Percentiles rank a stretch among this genome's conserved stretches.
These are phyloP conservation scores for Arachis monticola DNA, from an alignment of 331 rosid genomes.

Conservation along the genomic window DNA sequence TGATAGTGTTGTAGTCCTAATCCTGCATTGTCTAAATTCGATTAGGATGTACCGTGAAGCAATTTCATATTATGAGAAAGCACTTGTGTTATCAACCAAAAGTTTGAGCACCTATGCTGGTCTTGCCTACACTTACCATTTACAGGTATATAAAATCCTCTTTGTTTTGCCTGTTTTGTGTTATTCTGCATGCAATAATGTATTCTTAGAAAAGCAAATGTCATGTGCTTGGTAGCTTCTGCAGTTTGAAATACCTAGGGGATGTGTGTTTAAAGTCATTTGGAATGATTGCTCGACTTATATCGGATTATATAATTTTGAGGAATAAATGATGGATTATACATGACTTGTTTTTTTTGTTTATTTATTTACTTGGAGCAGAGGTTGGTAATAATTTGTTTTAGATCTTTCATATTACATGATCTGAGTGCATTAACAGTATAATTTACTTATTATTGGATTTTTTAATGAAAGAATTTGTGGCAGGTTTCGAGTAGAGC, in stretches of 20 bases:
- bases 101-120: constrained; percentile 95
- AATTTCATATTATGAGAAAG: constrained; percentile 83
- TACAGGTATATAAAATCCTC: constrained; percentile 61
- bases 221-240: constrained; percentile 2
- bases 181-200: not conserved
- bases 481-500: not conserved
- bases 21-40: constrained; percentile 37
- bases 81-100: constrained; percentile 81
- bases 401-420: constrained; percentile 4
- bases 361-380: constrained; percentile 8
- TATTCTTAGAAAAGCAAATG: constrained; percentile 26
- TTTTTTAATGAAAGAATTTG: constrained; percentile 20
- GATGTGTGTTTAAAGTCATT: not conserved
- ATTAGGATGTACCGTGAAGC: constrained; percentile 81
- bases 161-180: not conserved
- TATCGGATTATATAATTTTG: constrained; percentile 20
- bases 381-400: constrained; percentile 5
- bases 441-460: constrained; percentile 10
- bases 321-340: constrained; percentile 14
- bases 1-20: constrained; percentile 2
- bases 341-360: not conserved
- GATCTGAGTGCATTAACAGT: constrained; percentile 18
- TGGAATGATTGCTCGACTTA: constrained; percentile 6
- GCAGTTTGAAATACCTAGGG: constrained; percentile 3
- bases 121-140: constrained; percentile 91